Base-by-base conservation (phyloP, 2,329 filamentous ascomycete species). In the Herpotrichia juniperi region DNA sequence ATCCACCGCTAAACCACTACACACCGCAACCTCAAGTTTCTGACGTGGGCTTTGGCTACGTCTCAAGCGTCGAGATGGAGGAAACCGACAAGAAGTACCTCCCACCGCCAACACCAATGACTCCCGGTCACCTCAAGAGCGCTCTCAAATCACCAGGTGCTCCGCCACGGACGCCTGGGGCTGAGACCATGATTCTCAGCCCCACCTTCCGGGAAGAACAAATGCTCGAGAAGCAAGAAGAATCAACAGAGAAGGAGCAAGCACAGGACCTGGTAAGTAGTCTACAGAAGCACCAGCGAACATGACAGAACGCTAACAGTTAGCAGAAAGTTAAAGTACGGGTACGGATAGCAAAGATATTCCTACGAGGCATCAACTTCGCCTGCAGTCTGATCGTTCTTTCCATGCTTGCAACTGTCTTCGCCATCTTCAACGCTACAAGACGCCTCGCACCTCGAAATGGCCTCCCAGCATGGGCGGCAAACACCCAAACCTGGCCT, bases 371-470 rank as follows among this genome's bases (percentile, higher is more conserved):
- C 50, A 90, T 97, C 77, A 97, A 93, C 82, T 97, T 99, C 76
- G 92, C 91, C 75, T 99, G 94, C 81, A 93, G 90, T 74, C 82
- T 97, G 54, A 97, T 99, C 71, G 91, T 99, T 60, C 83, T 99
- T 51, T 82, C 92, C 56, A 93, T 99, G 85, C 80, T 99, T 48
- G 87, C 89, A 12, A 85, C 91, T n/a, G 91, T 91, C 3, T 90
- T 99, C 68, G 79, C 87, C 62, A 93, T 99, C 74, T 99, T 99
- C 85, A 91, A 94, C 74, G 84, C 92, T 44, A 97, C 94, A 53
- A 90, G 85, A 70, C 48, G 77, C 14, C 80, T 99, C 1, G 85
- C 92, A 28, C 68, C 85, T 12, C 85, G 93, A 60, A 96, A 91
- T 79, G 86, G 84, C 55, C 85, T 96, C 59, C 91, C 92, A 5